A percentile compares a stretch with the other conserved stretches of the same genome.
Evolutionary conservation across 2,329 filamentous ascomycete species (phyloP).

Genomic region (Alternaria burnsii): DNA sequence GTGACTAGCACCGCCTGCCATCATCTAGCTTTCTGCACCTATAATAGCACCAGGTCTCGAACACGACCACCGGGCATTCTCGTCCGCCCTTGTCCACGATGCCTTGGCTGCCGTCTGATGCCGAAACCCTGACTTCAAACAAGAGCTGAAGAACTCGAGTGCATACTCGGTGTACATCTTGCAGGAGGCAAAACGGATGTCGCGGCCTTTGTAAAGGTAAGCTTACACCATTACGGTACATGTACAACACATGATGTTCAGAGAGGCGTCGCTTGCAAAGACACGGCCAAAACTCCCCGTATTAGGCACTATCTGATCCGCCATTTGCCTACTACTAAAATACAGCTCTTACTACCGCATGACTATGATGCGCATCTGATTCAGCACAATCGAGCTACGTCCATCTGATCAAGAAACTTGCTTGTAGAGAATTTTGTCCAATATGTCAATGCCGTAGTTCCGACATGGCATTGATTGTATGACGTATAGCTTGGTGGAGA

Average conservation of each 20-base stretch:
- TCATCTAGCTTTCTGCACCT: background rate
- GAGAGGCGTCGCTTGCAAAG: background rate
- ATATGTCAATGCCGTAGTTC: conserved; percentile 1
- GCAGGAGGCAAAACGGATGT: background rate
- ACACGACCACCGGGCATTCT: background rate
- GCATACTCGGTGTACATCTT: background rate
- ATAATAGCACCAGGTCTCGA: conserved; percentile 4
- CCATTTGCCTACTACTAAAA: background rate
- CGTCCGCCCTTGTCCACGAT: background rate
- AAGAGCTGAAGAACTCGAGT: background rate
- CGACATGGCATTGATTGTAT: background rate
- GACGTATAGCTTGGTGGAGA: background rate
- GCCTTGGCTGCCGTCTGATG: background rate
- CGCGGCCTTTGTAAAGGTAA: background rate
- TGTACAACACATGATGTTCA: background rate
- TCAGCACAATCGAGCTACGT: background rate
- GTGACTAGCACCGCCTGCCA: conserved; percentile 1
- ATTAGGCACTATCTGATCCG: background rate
- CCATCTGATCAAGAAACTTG: background rate
- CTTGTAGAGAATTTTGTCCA: background rate
- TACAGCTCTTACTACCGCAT: background rate
- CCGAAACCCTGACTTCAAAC: background rate
- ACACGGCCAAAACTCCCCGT: conserved; percentile 1
- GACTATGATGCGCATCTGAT: background rate
- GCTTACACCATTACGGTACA: background rate